These are phyloP conservation scores for Didymella keratinophila DNA, from an alignment of 2,329 filamentous ascomycete species.

Conservation along the genomic window DNA sequence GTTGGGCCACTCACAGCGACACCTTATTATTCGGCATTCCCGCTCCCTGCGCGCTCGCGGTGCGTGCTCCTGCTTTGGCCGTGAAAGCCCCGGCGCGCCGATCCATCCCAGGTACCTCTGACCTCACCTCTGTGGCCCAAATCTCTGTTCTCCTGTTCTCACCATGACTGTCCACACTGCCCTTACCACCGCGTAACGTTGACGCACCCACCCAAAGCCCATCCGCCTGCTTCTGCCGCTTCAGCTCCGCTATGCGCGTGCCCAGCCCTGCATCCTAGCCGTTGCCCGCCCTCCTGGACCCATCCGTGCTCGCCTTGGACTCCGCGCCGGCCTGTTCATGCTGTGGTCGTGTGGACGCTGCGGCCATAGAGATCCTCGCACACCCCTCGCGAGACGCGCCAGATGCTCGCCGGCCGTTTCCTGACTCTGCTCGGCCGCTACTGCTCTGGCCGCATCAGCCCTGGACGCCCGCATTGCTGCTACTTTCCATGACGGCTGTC, in stretches of 20 bases:
- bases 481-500: conserved; percentile 31
- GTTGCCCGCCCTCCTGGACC: conserved; percentile 13
- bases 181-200: conserved; percentile 22
- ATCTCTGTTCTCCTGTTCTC: conserved; percentile 24
- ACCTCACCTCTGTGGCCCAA: conserved; percentile 21
- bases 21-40: conserved; percentile 9
- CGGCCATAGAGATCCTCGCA: conserved; percentile 26
- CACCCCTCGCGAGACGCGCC: conserved; percentile 34
- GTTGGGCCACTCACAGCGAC: conserved; percentile 10
- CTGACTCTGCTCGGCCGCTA: conserved; percentile 41
- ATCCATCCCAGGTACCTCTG: conserved; percentile 12
- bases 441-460: conserved; percentile 36
- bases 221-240: conserved; percentile 15
- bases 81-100: conserved; percentile 12
- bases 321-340: conserved; percentile 20
- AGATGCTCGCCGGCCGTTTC: conserved; percentile 39
- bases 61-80: conserved; percentile 21
- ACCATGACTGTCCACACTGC: conserved; percentile 15
- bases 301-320: conserved; percentile 7
- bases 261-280: conserved; percentile 20
- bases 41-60: conserved; percentile 14
- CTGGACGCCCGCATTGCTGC: conserved; percentile 26
- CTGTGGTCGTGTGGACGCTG: conserved; percentile 17
- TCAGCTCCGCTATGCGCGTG: conserved; percentile 31
- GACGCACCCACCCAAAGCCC: conserved; percentile 5